Evolutionary conservation across 2,329 filamentous ascomycete species (phyloP), one percentile per base, ranked within the genome.

Genomic region (Trichoderma endophyticum): DNA sequence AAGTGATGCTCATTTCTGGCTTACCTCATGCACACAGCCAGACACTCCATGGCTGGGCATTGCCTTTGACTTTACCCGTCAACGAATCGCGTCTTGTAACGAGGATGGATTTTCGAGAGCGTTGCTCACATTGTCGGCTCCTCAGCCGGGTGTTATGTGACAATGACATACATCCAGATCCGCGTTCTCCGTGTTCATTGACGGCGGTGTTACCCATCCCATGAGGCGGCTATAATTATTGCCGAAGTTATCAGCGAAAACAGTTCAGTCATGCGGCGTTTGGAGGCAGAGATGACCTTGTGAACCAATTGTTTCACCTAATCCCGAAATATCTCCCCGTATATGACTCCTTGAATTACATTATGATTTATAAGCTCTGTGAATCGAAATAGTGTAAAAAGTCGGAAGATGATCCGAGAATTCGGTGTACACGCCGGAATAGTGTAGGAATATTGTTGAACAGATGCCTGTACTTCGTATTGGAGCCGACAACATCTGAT

Each of bases 161-260:
- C 5, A 34, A 54, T 54, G 57, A 36, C 57, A 70, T 48, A 24
- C 11, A 2, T 34, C 24, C 28, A 48, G 21, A 28, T 62, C 57
- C 66, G 39, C 28, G 7, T n/a, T 48, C 39, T 70, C 66, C 66
- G 66, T 39, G 66, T n/a, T 51, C 51, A 60, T 9, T 9, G 18
- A 30, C 34, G 2, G 34, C 34, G 8, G 51, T 14, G 24, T 30
- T 57, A 4, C 39, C 39, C 15, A 2, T 43, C 39, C 36, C 28
- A 9, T 5, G n/a, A 26, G 15, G 57, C 66, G 66, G 66, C 57
- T 70, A 70, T 70, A 70, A 54, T 61, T 61, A 70, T 62, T 61
- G 39, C 66, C 66, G 66, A 70, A 8, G 32, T 18, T 15, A 32
- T 18, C 7, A 28, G 56, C 34, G 21, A 28, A 30, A 26, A 15